These are phyloP conservation scores for Erucastrum elatum DNA, from an alignment of 345 rosid species.

Conservation along the genomic window DNA sequence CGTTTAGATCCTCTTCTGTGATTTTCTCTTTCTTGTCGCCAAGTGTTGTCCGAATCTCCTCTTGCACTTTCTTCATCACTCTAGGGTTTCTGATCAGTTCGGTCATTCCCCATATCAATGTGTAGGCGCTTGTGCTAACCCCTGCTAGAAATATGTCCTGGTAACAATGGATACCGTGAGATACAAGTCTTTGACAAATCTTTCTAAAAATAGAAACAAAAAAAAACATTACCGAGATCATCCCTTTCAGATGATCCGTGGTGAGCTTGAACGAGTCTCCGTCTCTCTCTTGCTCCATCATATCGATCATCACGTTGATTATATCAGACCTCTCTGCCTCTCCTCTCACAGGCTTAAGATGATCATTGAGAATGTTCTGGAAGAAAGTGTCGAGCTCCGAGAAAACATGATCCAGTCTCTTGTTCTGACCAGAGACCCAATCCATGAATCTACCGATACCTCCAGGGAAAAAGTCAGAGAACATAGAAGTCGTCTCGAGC, in stretches of 20 bases:
- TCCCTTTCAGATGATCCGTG: conserved; percentile 47
- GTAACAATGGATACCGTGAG: background rate
- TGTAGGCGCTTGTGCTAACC: conserved; percentile 35
- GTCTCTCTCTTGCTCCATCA: conserved; percentile 33
- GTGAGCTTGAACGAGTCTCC: conserved; percentile 28
- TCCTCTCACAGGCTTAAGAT: conserved; percentile 19
- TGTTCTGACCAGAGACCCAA: conserved; percentile 18
- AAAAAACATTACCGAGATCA: conserved; percentile 44
- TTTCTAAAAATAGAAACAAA: background rate
- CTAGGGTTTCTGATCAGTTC: conserved; percentile 18
- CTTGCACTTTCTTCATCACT: conserved; percentile 34
- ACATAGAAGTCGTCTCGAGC: background rate
- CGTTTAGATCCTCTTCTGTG: conserved; percentile 36
- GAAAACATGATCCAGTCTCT: conserved; percentile 12
- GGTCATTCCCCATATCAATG: conserved; percentile 12
- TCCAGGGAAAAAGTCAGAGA: conserved; percentile 30
- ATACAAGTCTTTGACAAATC: background rate
- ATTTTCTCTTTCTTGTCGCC: conserved; percentile 31
- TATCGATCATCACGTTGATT: conserved; percentile 45
- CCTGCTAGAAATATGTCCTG: conserved; percentile 50
- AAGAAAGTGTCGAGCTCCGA: conserved; percentile 26
- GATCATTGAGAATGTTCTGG: conserved; percentile 29
- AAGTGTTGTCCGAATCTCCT: background rate
- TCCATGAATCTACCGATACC: conserved; percentile 22
- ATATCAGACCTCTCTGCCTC: conserved; percentile 35